Base-by-base conservation (phyloP, 2,329 filamentous ascomycete genomes). In the Orbilia oligospora region DNA sequence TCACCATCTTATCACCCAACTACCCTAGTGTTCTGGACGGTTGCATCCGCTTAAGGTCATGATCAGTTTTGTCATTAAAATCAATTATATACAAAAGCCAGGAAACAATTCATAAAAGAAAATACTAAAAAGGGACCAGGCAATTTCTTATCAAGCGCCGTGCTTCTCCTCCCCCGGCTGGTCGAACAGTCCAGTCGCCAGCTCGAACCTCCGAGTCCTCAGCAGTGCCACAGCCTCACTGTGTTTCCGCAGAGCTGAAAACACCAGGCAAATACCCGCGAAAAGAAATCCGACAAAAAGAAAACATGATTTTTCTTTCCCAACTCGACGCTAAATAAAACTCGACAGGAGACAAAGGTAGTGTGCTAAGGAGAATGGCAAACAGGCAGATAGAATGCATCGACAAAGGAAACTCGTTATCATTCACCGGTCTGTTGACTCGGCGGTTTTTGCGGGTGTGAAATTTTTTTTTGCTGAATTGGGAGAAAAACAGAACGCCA, bases 291-390 rank as follows among this genome's bases (percentile, higher is more conserved):
- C 64, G 56, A 61, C 56, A 68, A 72, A 77, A 78, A 63, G 67
- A 36, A 65, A 51, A 71, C 67, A 71, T 58, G 38, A 58, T 70
- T 70, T 67, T 71, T 72, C 68, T 63, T 64, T 63, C 30, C 64
- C 64, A 72, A 78, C 64, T 72, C 48, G 68, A 78, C 75, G 75
- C 75, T 78, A 78, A 78, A 78, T 72, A 78, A 78, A 78, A 78
- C 75, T 78, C 53, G 68, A 78, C 75, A 72, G 48, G 68, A 49
- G 55, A 78, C 53, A 69, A 63, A 71, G 66, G 66, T 67, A 71
- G 20, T 51, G 48, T 51, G 66, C 63, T 33, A 63, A 68, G 41
- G 44, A 56, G 5, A 68, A 63, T 20, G 51, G 56, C 56, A 63
- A 53, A 51, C 33, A 69, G 30, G 71, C 67, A 77, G 61, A 72